Conservation (phyloP, 257 asterid species). For the Salvia splendens region DNA sequence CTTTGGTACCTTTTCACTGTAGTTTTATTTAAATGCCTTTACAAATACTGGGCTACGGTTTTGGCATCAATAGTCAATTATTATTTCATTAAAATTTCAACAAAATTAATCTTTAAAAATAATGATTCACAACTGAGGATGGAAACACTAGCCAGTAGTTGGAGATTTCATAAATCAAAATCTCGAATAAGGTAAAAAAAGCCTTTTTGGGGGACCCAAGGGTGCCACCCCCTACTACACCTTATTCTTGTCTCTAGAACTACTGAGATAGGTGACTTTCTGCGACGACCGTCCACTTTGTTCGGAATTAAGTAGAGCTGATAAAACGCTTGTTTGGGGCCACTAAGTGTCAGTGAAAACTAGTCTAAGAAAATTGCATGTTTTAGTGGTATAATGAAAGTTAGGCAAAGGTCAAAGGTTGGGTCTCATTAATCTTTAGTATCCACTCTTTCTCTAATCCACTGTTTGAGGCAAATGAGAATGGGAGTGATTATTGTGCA, state of each 20-base stretch:
- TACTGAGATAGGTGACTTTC: too few relatives aligned
- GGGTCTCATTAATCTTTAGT: neutral
- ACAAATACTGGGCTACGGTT: too few relatives aligned
- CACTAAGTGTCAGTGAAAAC: neutral
- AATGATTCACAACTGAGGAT: neutral
- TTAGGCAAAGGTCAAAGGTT: neutral
- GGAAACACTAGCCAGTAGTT: too few relatives aligned
- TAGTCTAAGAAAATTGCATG: conserved; percentile 4
- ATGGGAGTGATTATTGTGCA: neutral
- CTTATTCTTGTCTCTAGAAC: too few relatives aligned
- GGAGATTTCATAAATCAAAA: too few relatives aligned
- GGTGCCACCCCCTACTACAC: too few relatives aligned
- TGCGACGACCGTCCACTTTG: too few relatives aligned
- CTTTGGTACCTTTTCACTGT: neutral
- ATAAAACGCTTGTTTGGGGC: neutral
- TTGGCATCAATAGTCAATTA: too few relatives aligned
- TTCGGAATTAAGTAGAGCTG: neutral
- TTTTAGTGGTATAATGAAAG: conserved; percentile 15
- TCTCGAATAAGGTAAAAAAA: too few relatives aligned
- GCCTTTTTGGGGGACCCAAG: too few relatives aligned
- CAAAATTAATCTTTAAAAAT: neutral
- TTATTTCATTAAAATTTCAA: too few relatives aligned
- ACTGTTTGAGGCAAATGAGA: neutral
- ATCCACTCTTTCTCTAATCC: neutral
- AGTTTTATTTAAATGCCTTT: neutral